These are phyloP conservation scores for Penicillium psychrosexuale DNA, from an alignment of 2,329 filamentous ascomycete species.

Conservation along the genomic window DNA sequence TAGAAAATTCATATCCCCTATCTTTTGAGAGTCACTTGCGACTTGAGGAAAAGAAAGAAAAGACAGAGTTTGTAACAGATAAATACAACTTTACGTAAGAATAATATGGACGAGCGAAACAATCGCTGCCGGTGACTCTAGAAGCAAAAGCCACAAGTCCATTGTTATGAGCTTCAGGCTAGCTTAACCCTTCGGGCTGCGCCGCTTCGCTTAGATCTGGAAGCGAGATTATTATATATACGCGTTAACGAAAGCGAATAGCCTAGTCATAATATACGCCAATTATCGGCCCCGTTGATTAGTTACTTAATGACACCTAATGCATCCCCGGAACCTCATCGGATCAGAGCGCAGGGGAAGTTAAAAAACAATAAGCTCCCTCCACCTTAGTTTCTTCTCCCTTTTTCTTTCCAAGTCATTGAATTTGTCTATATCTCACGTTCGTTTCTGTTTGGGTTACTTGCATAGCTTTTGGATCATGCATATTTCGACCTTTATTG, in stretches of 20 bases:
- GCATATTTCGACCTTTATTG: slow-evolving; percentile 3
- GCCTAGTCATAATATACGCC: neutral
- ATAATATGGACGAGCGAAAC: neutral
- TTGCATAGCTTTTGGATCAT: neutral
- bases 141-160: neutral
- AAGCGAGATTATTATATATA: neutral
- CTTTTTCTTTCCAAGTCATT: neutral
- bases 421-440: neutral
- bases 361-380: neutral
- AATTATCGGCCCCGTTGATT: neutral
- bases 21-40: neutral
- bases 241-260: neutral
- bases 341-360: neutral
- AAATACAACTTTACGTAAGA: neutral
- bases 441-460: neutral
- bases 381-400: neutral
- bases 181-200: neutral
- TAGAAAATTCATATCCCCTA: neutral
- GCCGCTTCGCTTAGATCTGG: slow-evolving; percentile 6
- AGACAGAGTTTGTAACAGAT: neutral
- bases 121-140: neutral
- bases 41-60: neutral
- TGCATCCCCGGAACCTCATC: neutral
- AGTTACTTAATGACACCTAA: neutral
- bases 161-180: neutral